Conservation (phyloP, 1,139 yeast species). For the Citeromyces hawaiiensis region DNA sequence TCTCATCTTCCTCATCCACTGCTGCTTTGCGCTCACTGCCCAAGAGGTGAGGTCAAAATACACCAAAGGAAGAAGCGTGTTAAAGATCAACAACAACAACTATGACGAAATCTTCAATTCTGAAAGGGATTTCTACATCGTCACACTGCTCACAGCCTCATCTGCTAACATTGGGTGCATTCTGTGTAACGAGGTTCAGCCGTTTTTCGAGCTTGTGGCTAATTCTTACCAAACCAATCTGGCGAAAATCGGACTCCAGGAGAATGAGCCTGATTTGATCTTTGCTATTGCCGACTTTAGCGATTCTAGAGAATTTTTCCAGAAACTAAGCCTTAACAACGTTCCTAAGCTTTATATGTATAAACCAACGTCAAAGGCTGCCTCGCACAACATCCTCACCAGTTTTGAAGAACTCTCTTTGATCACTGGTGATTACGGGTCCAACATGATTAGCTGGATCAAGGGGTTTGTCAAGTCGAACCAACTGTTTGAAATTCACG, state of each 20-base stretch:
- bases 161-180: conserved; percentile 64
- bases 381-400: conserved; percentile 6
- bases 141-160: conserved; percentile 62
- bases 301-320: conserved; percentile 39
- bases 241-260: conserved; percentile 23
- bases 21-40: conserved; percentile 9
- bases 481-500: conserved; percentile 9
- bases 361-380: conserved; percentile 23
- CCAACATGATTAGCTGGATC: conserved; percentile 19
- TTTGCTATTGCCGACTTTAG: conserved; percentile 68
- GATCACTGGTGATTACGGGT: conserved; percentile 15
- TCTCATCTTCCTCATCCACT: neutral
- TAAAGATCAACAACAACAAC: conserved; percentile 47
- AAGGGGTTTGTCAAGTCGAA: conserved; percentile 17
- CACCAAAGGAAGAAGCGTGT: conserved; percentile 9
- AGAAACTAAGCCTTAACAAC: conserved; percentile 41
- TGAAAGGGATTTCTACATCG: conserved; percentile 56
- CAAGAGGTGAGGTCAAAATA: conserved; percentile 5
- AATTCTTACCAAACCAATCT: conserved; percentile 41
- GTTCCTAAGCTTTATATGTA: conserved; percentile 72
- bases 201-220: conserved; percentile 48
- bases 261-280: conserved; percentile 31
- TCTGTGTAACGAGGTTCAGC: conserved; percentile 60
- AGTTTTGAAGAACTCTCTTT: conserved; percentile 16
- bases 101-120: conserved; percentile 48